These are phyloP conservation scores for Nidula niveotomentosa DNA, from an alignment of 1,284 basidiomycete species.

Conservation along the genomic window DNA sequence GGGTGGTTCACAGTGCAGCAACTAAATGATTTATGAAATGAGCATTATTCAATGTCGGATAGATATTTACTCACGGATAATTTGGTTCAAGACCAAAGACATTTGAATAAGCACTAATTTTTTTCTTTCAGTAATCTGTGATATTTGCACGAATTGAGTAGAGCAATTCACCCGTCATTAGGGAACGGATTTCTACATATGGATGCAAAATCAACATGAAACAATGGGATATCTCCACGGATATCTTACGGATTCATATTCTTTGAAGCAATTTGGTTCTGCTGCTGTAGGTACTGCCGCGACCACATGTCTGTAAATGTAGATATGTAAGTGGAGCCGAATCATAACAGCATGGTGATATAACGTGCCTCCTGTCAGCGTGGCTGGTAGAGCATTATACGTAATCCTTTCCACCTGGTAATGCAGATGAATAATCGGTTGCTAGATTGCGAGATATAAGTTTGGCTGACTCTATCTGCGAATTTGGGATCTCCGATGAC, in stretches of 20 bases:
- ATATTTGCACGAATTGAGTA: background rate
- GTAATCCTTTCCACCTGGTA: constrained; percentile 55
- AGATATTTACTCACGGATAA: constrained; percentile 32
- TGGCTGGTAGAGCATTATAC: constrained; percentile 58
- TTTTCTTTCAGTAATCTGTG: background rate
- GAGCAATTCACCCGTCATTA: constrained; percentile 39
- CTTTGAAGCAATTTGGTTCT: constrained; percentile 58
- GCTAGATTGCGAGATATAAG: background rate
- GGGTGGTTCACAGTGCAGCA: constrained; percentile 65
- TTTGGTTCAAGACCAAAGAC: constrained; percentile 53
- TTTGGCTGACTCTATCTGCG: constrained; percentile 42
- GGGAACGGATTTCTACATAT: constrained; percentile 51
- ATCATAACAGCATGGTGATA: background rate
- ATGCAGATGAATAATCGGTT: background rate
- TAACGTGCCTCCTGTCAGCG: constrained; percentile 44
- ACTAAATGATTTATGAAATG: constrained; percentile 19
- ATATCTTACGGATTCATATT: constrained; percentile 53
- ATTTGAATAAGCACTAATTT: constrained; percentile 49
- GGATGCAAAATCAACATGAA: background rate
- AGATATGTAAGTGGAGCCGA: background rate
- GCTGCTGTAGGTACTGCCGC: constrained; percentile 58
- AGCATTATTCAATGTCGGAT: background rate
- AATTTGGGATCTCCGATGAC: constrained; percentile 57
- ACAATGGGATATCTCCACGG: too few relatives aligned
- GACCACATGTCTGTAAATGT: constrained; percentile 49